phyloP scores from a whole-genome alignment of 441 rosid species.

The Arabidopsis lyrata region DNA sequence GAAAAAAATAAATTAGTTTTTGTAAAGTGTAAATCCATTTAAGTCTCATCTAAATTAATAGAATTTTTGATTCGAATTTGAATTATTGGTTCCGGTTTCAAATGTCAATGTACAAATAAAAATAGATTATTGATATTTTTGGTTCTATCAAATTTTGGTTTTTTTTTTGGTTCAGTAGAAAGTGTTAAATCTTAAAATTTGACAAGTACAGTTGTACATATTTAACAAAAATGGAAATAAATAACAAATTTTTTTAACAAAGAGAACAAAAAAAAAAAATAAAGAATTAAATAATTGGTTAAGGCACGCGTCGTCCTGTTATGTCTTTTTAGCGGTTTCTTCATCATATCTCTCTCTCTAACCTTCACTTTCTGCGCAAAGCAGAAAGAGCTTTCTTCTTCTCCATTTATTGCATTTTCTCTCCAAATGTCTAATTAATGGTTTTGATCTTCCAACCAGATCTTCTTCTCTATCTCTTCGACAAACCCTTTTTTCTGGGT shows the following conservation, averaged over 20 bases:
- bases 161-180: not conserved
- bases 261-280: not conserved
- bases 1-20: not conserved
- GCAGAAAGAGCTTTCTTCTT: conserved; percentile 14
- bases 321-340: conserved; percentile 36
- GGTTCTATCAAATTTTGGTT: not conserved
- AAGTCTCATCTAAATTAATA: not conserved
- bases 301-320: conserved; percentile 46
- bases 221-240: not conserved
- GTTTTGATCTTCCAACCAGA: conserved; percentile 32
- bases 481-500: conserved; percentile 47
- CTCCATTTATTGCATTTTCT: conserved; percentile 33
- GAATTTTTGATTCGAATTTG: not conserved
- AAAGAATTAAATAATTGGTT: not conserved
- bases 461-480: conserved; percentile 43
- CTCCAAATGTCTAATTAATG: conserved; percentile 43
- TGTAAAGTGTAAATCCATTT: not conserved
- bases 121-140: not conserved
- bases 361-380: conserved; percentile 42
- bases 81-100: not conserved
- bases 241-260: not conserved
- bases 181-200: not conserved
- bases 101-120: not conserved
- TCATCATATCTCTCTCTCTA: conserved; percentile 33
- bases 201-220: conserved; percentile 17